These are phyloP conservation scores for Ananas comosus DNA, from an alignment of 176 grass and related monocot species.

Conservation along the genomic window DNA sequence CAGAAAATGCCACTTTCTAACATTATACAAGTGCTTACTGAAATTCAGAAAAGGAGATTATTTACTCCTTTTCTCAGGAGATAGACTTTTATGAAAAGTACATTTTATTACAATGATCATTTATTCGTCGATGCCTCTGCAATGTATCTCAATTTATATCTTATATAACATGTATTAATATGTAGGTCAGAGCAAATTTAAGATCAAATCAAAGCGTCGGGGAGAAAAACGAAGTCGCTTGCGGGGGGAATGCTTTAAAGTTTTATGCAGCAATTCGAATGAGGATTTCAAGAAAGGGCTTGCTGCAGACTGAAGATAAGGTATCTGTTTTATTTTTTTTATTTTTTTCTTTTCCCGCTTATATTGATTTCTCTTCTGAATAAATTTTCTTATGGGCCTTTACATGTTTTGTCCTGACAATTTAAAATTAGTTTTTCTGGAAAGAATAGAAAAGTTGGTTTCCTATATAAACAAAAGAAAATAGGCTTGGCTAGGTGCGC, in stretches of 20 bases:
- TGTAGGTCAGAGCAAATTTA: slow-evolving; percentile 58
- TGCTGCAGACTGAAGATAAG: slow-evolving; percentile 49
- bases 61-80: no score
- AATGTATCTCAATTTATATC: background rate
- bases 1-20: no score
- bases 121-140: no score
- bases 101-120: no score
- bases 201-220: slow-evolving; percentile 21
- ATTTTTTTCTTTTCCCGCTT: slow-evolving; percentile 1
- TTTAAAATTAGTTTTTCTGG: no score
- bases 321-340: slow-evolving; percentile 18
- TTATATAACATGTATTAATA: slow-evolving; percentile 8
- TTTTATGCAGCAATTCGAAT: slow-evolving; percentile 92
- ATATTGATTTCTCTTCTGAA: background rate
- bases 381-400: background rate
- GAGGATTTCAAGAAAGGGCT: slow-evolving; percentile 74
- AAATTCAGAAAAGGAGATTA: no score
- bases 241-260: slow-evolving; percentile 70
- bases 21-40: no score
- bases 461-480: no score
- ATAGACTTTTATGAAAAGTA: no score
- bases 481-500: no score
- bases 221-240: slow-evolving; percentile 53
- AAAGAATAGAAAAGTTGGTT: no score
- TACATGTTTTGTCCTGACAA: no score